These are phyloP conservation scores for Ustilaginoidea virens DNA, from an alignment of 2,329 filamentous ascomycete species.

Conservation along the genomic window DNA sequence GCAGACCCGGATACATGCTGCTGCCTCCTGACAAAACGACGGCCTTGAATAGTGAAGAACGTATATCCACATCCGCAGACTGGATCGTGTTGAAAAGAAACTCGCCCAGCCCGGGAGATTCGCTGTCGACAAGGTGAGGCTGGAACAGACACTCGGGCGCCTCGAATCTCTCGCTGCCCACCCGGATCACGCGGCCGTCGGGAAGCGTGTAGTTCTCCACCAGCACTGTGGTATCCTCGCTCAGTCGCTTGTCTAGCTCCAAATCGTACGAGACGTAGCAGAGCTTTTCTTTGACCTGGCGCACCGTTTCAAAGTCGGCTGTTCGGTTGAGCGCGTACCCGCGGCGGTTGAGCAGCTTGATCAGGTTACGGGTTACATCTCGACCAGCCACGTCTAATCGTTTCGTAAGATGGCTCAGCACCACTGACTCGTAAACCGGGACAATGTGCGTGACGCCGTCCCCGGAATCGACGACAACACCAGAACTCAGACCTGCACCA, in stretches of 20 bases:
- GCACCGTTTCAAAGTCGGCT: conserved; percentile 95
- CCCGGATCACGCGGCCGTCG: conserved; percentile 87
- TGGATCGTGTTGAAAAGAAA: conserved; percentile 99
- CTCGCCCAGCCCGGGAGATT: conserved; percentile 91
- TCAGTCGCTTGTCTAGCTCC: conserved; percentile 86
- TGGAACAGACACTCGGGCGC: conserved; percentile 97
- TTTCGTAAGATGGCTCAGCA: conserved; percentile 90
- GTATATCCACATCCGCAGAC: conserved; percentile 85
- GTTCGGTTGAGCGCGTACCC: conserved; percentile 97
- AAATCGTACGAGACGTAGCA: conserved; percentile 99
- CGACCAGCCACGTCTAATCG: conserved; percentile 89
- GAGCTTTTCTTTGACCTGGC: conserved; percentile 99
- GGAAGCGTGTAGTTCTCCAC: conserved; percentile 97
- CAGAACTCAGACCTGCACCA: conserved; percentile 68
- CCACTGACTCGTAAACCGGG: conserved; percentile 94
- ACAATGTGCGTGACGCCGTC: conserved; percentile 98
- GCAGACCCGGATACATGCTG: conserved; percentile 97
- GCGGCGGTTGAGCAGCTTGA: conserved; percentile 80
- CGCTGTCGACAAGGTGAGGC: conserved; percentile 91
- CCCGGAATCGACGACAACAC: conserved; percentile 96
- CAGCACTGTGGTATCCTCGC: conserved; percentile 91
- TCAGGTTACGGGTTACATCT: conserved; percentile 96
- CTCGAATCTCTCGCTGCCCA: conserved; percentile 94
- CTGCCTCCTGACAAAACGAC: conserved; percentile 92
- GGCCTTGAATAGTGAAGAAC: conserved; percentile 87